Conservation (phyloP, 1,284 basidiomycete species). For the Moesziomyces sp. region DNA sequence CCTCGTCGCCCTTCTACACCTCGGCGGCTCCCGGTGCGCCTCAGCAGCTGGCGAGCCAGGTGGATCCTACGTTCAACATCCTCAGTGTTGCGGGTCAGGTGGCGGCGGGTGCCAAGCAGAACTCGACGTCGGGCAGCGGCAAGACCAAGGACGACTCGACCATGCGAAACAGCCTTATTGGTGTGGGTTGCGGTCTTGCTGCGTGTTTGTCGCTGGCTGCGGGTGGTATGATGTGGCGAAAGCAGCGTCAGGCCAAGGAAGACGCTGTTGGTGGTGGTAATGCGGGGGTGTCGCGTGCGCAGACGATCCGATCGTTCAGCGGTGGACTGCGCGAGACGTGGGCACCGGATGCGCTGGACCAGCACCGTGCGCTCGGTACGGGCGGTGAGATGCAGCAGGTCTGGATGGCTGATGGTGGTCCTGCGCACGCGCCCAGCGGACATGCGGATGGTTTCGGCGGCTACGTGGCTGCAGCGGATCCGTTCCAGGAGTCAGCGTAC, state of each 20-base stretch:
- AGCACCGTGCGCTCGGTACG: constrained; percentile 22
- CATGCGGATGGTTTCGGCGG: constrained; percentile 33
- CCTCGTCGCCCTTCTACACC: constrained; percentile 55
- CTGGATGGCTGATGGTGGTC: constrained; percentile 21
- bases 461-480: constrained; percentile 21
- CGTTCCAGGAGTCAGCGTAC: constrained; percentile 23
- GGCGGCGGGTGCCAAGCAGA: constrained; percentile 11
- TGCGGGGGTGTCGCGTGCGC: constrained; percentile 33
- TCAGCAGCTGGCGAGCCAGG: constrained; percentile 53
- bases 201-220: constrained; percentile 34
- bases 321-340: constrained; percentile 58
- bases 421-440: constrained; percentile 1
- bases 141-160: constrained; percentile 18
- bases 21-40: constrained; percentile 45
- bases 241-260: constrained; percentile 26
- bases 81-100: constrained; percentile 32
- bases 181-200: constrained; percentile 51
- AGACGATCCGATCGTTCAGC: constrained; percentile 49
- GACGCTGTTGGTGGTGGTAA: constrained; percentile 11
- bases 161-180: constrained; percentile 55
- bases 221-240: constrained; percentile 41
- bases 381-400: constrained; percentile 33
- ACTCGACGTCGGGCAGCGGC: constrained; percentile 6
- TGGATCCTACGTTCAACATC: constrained; percentile 58
- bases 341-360: constrained; percentile 48